Evolutionary conservation across 2,329 filamentous ascomycete genomes (phyloP), one percentile per base, ranked within the genome.

Genomic region (Venturia aucupariae): DNA sequence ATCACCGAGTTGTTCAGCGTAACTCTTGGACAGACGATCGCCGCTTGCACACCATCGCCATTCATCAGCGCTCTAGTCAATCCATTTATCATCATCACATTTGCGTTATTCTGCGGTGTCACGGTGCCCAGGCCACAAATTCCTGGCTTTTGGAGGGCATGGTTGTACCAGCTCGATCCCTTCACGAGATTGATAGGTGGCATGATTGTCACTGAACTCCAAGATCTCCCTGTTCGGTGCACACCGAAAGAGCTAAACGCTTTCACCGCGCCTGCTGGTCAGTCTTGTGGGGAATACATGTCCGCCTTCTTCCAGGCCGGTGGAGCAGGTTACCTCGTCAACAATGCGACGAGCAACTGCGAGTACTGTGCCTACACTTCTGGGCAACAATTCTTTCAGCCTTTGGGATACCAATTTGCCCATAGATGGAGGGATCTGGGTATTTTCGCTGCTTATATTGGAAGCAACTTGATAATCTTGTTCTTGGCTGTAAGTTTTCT

Each of bases 31-130:
- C 92, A 77, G 72, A 84, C 84, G 65, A 81, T 96, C 4, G 87
- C 90, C 0, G 86, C 92, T 0, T 76, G 93, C 64, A 94, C 90
- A 0, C 90, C 92, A 0, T 86, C 84, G 30, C 85, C 89, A 1
- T 91, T 91, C 75, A 90, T 95, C 69, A 86, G 89, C 0, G 86
- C 88, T 17, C 85, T 93, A 68, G 82, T 90, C 68, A 92, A 95
- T 70, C 91, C 92, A 0, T 90, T 92, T 72, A 78, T 94, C 73
- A 87, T 92, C 75, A 90, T 94, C 73, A 86, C 88, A 65, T 93
- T 95, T 71, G 83, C 88, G 1, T 82, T 95, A 30, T 95, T 96
- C 84, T 95, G 90, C 71, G 91, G 91, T 75, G 91, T 96, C 67
- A 89, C 90, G 0, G 90, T 95, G 61, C 88, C 91, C 0, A 84